These are phyloP conservation scores for Otatea glauca DNA, from an alignment of 176 grass and related monocot genomes.

Conservation along the genomic window DNA sequence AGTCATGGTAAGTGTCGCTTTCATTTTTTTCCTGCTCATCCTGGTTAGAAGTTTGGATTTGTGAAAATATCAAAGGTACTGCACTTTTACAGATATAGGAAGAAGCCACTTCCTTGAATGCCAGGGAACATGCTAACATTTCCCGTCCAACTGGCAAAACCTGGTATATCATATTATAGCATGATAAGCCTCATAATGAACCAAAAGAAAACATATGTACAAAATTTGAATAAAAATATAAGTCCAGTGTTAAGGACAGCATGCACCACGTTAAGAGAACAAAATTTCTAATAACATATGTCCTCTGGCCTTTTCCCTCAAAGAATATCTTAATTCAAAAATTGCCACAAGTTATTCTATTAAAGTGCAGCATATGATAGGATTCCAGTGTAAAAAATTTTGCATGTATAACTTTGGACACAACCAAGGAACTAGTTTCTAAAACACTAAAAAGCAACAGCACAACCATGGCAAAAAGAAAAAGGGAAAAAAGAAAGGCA, in stretches of 20 bases:
- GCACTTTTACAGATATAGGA: slow-evolving; percentile 62
- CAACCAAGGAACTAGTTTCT: slow-evolving; percentile 1
- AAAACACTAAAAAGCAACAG: neutral
- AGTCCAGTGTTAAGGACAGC: slow-evolving; percentile 16
- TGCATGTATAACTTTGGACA: neutral
- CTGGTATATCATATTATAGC: slow-evolving; percentile 51
- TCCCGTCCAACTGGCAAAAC: slow-evolving; percentile 75
- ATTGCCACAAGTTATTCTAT: neutral
- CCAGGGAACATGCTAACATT: slow-evolving; percentile 76
- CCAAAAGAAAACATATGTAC: slow-evolving; percentile 15
- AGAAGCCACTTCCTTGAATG: slow-evolving; percentile 79
- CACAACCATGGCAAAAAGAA: neutral
- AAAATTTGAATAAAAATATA: slow-evolving; percentile 4
- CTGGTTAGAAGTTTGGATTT: slow-evolving; percentile 43
- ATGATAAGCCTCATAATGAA: slow-evolving; percentile 1
- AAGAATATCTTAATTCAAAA: slow-evolving; percentile 8
- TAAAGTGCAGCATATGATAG: slow-evolving; percentile 3
- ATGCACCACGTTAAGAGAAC: neutral
- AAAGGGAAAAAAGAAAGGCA: neutral
- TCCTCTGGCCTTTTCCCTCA: neutral
- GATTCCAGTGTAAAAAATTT: neutral
- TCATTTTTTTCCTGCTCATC: slow-evolving; percentile 40
- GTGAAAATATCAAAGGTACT: slow-evolving; percentile 53
- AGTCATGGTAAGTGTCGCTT: slow-evolving; percentile 18
- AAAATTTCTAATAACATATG: slow-evolving; percentile 11